Conservation (phyloP, 352 stramenopile species). For the Stramenopiles sp. region DNA sequence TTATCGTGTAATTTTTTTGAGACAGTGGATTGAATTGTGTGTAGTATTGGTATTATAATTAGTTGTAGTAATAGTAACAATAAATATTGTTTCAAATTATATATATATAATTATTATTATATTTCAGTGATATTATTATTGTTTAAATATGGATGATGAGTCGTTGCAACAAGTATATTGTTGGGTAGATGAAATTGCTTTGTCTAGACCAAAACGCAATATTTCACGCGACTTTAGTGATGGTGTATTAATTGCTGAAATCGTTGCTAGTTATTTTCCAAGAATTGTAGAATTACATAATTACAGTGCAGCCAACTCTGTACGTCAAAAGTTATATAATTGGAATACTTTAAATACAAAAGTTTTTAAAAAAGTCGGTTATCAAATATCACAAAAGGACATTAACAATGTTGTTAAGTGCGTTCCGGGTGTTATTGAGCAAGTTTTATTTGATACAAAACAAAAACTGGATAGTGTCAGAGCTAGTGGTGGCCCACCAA, state of each 20-base stretch:
- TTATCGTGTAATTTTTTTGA: no score
- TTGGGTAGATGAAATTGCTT: slow-evolving; percentile 81
- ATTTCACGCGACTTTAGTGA: slow-evolving; percentile 85
- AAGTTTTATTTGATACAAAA: slow-evolving; percentile 65
- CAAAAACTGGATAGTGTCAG: slow-evolving; percentile 49
- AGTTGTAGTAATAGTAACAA: no score
- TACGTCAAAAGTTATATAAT: slow-evolving; percentile 84
- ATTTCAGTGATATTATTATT: no score
- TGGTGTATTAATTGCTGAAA: slow-evolving; percentile 31
- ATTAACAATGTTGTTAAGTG: slow-evolving; percentile 72
- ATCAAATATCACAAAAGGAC: slow-evolving; percentile 54
- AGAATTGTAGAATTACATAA: slow-evolving; percentile 87
- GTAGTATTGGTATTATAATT: no score
- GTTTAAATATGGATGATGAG: slow-evolving; percentile 68
- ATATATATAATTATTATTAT: no score
- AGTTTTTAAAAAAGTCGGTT: slow-evolving; percentile 53
- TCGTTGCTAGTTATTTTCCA: slow-evolving; percentile 73
- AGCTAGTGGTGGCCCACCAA: no score
- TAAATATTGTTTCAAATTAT: no score
- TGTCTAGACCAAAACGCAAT: slow-evolving; percentile 78
- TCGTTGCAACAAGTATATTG: slow-evolving; percentile 72
- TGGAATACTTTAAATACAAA: slow-evolving; percentile 79
- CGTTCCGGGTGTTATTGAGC: slow-evolving; percentile 57
- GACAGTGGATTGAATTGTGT: no score
- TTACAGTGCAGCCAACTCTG: slow-evolving; percentile 71